phyloP scores from a whole-genome alignment of 495 filamentous ascomycete species.

The Aspergillus nanangensis region DNA sequence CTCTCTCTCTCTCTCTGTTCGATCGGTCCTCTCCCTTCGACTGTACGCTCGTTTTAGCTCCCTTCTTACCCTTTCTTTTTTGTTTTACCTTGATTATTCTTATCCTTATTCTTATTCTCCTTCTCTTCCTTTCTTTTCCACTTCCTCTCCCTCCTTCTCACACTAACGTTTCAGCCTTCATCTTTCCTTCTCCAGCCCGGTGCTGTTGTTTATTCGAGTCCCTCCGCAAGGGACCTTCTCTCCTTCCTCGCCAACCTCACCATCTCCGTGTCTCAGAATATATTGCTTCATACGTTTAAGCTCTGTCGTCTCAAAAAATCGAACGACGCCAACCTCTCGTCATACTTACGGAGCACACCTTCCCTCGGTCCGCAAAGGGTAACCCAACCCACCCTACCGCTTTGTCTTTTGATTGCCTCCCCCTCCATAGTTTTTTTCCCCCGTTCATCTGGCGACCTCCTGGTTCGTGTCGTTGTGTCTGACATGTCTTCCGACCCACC shows the following conservation, averaged over 20 bases:
- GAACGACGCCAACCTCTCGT: neutral
- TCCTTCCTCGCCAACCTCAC: constrained; percentile 13
- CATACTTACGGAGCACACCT: neutral
- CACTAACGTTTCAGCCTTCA: constrained; percentile 15
- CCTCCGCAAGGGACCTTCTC: constrained; percentile 22
- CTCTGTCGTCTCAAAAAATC: constrained; percentile 4
- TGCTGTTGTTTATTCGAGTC: constrained; percentile 21
- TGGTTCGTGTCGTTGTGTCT: too few relatives aligned
- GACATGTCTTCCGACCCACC: too few relatives aligned
- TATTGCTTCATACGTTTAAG: constrained; percentile 2
- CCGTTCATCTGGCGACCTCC: too few relatives aligned
- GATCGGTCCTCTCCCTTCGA: neutral
- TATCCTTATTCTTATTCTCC: constrained; percentile 21
- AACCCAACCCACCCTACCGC: neutral
- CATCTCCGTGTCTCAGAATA: constrained; percentile 8
- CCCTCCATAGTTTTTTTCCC: too few relatives aligned
- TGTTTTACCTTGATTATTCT: constrained; percentile 10
- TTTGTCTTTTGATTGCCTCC: too few relatives aligned
- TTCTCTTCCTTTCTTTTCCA: constrained; percentile 20
- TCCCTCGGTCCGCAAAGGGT: too few relatives aligned
- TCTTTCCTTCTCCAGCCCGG: constrained; percentile 30
- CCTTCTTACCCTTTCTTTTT: constrained; percentile 10
- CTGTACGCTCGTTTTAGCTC: constrained; percentile 15
- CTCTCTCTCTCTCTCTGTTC: constrained; percentile 1
- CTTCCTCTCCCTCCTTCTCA: constrained; percentile 2